phyloP scores from a whole-genome alignment of 768 basidiomycete genomes.

The Dentipellis fragilis region DNA sequence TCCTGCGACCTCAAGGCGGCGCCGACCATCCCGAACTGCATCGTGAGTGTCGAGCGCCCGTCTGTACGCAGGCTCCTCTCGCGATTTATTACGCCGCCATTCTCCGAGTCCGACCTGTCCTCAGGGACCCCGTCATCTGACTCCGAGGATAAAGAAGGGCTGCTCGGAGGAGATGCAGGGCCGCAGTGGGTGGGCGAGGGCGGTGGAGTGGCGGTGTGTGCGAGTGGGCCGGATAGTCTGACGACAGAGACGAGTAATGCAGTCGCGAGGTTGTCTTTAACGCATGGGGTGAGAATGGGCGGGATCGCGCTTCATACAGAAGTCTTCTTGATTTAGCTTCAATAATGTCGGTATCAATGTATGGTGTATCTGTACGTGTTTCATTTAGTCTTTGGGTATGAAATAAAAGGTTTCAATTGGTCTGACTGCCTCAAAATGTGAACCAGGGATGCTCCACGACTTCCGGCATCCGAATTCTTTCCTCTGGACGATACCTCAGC shows the following conservation, averaged over 20 bases:
- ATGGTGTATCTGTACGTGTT: no score
- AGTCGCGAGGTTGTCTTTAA: conserved; percentile 50
- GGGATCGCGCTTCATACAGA: conserved; percentile 71
- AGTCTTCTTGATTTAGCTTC: conserved; percentile 31
- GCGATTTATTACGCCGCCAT: conserved; percentile 28
- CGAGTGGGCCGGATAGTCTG: conserved; percentile 69
- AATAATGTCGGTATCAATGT: no score
- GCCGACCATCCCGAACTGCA: conserved; percentile 55
- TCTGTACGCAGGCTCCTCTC: conserved; percentile 34
- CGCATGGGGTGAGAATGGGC: conserved; percentile 36
- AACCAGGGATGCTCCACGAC: not conserved
- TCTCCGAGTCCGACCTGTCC: conserved; percentile 8
- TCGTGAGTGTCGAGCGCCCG: conserved; percentile 41
- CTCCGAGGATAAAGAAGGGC: not conserved
- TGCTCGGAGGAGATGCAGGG: conserved; percentile 6
- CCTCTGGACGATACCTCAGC: not conserved
- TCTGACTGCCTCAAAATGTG: not conserved
- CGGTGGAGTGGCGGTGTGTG: conserved; percentile 69
- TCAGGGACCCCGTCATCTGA: not conserved
- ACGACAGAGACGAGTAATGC: conserved; percentile 69
- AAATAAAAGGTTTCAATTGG: not conserved
- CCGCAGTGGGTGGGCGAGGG: conserved; percentile 24
- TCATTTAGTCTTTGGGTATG: no score
- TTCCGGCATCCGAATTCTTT: not conserved
- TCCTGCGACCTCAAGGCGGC: conserved; percentile 59